Percentiles rank a stretch among this genome's conserved stretches.
These are phyloP conservation scores for Trichophaea hybrida DNA, from an alignment of 2,329 filamentous ascomycete genomes.

Conservation along the genomic window DNA sequence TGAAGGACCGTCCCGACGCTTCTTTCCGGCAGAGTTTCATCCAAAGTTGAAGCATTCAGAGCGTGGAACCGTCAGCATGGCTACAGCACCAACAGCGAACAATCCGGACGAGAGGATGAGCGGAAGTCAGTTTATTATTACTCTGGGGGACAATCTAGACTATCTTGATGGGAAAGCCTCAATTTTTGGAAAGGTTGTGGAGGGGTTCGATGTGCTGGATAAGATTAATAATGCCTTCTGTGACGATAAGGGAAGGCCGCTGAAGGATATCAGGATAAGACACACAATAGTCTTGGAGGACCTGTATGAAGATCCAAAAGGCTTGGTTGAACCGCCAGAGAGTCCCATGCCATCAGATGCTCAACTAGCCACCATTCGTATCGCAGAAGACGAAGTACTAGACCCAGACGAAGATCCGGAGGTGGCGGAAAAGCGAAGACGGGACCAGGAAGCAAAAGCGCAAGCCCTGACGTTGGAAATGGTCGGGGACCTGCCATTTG, in stretches of 20 bases:
- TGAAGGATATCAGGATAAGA: conserved; percentile 88
- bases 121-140: conserved; percentile 87
- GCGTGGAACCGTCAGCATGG: conserved; percentile 91
- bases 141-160: conserved; percentile 75
- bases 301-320: conserved; percentile 69
- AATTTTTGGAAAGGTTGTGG: conserved; percentile 87
- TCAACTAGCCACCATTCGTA: conserved; percentile 80
- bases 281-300: conserved; percentile 89
- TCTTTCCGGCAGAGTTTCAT: conserved; percentile 71
- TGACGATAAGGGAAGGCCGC: conserved; percentile 68
- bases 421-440: conserved; percentile 59
- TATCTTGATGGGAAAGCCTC: conserved; percentile 87
- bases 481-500: conserved; percentile 93
- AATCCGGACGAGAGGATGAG: conserved; percentile 73
- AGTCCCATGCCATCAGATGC: conserved; percentile 71
- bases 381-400: conserved; percentile 74
- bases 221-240: conserved; percentile 85
- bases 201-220: conserved; percentile 86
- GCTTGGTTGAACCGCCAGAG: conserved; percentile 58
- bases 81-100: conserved; percentile 51
- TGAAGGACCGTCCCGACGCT: conserved; percentile 53
- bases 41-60: conserved; percentile 79
- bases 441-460: conserved; percentile 80
- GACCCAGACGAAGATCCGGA: conserved; percentile 69
- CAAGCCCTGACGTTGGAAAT: conserved; percentile 93